phyloP scores from a whole-genome alignment of 306 rosid genomes.

The Cicer judaicum region DNA sequence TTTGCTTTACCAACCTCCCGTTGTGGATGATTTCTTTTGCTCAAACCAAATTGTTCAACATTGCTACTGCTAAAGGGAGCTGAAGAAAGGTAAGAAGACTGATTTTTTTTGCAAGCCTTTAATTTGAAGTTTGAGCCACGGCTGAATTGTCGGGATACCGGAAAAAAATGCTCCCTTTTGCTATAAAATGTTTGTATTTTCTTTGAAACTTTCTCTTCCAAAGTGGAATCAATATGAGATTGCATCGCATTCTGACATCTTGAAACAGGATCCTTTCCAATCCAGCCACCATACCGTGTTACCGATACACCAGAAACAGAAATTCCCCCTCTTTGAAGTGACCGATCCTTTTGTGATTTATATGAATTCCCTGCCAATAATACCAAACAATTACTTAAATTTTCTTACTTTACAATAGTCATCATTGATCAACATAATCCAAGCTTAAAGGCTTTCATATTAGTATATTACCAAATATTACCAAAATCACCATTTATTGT shows the following conservation, averaged over 20 bases:
- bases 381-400: slow-evolving; percentile 24
- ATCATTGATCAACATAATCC: slow-evolving; percentile 15
- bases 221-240: slow-evolving; percentile 42
- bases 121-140: slow-evolving; percentile 43
- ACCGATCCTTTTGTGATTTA: slow-evolving; percentile 48
- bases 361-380: slow-evolving; percentile 65
- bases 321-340: slow-evolving; percentile 51
- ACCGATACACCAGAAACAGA: slow-evolving; percentile 45
- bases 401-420: background rate
- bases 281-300: slow-evolving; percentile 33
- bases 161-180: slow-evolving; percentile 36
- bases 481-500: slow-evolving; percentile 1
- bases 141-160: slow-evolving; percentile 45
- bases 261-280: slow-evolving; percentile 45
- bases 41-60: slow-evolving; percentile 46
- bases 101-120: slow-evolving; percentile 49
- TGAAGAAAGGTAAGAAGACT: slow-evolving; percentile 48
- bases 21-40: slow-evolving; percentile 47
- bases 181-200: slow-evolving; percentile 26
- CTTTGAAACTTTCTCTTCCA: slow-evolving; percentile 51
- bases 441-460: background rate
- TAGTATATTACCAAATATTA: background rate
- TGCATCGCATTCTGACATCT: slow-evolving; percentile 41
- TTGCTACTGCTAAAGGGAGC: slow-evolving; percentile 44
- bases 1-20: slow-evolving; percentile 52